Evolutionary conservation across 768 basidiomycete species (phyloP), one percentile per base, ranked within the genome.

Genomic region (Agrocybe pediades): DNA sequence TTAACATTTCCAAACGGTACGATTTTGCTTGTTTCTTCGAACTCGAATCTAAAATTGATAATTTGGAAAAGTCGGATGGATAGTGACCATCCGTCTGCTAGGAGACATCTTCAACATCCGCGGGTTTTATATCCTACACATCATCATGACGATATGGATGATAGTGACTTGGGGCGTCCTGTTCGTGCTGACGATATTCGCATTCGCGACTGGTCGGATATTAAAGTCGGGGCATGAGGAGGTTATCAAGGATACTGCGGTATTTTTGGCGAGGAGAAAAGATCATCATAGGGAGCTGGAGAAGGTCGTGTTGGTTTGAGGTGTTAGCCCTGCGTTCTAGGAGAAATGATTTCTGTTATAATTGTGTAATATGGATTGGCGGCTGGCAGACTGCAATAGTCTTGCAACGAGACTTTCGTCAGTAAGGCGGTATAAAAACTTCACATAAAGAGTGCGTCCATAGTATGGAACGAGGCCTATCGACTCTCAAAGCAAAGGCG

Each of bases 1-100:
- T 55, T 79, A 47, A 78, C 76, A 0, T 79, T 79, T 62, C 76
- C 76, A 4, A 78, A 77, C 55, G 72, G 73, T 74, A 56, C 20
- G 65, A 51, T 5, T 17, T 30, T 45, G 26, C 42, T 27, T 54
- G n/a, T 7, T 47, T 21, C 8, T 33, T 9, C 8, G 11, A 20
- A 1, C 44, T 36, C 8, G 21, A 21, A 27, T 25, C 29, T 24
- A 13, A 46, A 11, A 27, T 26, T 21, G 15, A 45, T 21, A 16
- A 41, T 23, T 27, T 19, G 20, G 17, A 13, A 33, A 42, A 70
- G 74, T 78, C 17, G 77, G 78, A 26, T 80, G 77, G 76, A 80
- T 80, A 42, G 66, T 71, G 13, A 71, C 70, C 6, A 56, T 75
- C 16, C 69, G 74, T 36, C 66, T 74, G 27, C 62, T 79, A 21